Base-by-base conservation (phyloP, 2,329 filamentous ascomycete genomes). In the Clonostachys solani region DNA sequence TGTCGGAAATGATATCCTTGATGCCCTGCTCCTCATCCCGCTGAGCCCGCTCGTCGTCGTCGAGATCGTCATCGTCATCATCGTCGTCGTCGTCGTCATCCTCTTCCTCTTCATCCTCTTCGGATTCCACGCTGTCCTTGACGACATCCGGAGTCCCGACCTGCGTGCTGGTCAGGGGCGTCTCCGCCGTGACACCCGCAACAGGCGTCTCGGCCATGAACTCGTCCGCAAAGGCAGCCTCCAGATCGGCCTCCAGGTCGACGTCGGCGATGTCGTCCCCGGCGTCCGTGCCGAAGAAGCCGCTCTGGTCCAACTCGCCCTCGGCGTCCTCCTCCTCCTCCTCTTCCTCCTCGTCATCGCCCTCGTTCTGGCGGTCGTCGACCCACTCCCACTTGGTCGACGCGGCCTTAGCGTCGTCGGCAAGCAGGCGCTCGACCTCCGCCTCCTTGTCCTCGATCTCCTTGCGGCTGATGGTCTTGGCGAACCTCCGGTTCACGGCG, bases 361-460 rank as follows among this genome's bases (percentile, higher is more conserved):
- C 69, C 19, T 61, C 59, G 40, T 56, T 58, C 17, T 49, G 60
- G 40, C 65, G 66, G 41, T 83, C 72, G 50, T 87, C 81, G 44
- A 87, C 70, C 57, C 87, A 73, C 58, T 90, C 83, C 56, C 80
- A 87, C 45, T 72, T 75, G 13, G 84, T 80, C 18, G 78, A 78
- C 3, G 74, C 53, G 5, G 83, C 79, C 37, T 76, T 75, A 45
- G 77, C 75, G 56, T 96, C 91, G 38, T 84, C 81, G 41, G 78
- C 77, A 5, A 95, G 74, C 34, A 95, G 70, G 41, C 85, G 78
- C 52, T 90, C 83, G 34, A 95, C 89, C 55, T 88, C 81, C 47
- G 84, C 81, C 60, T 95, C 90, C 44, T 92, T 89, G 55, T 89
- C 86, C 61, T 92, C 86, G 52, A 94, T 92, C 53, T 92, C 88